A percentile compares a stretch with the other conserved stretches of the same genome.
phyloP scores from a whole-genome alignment of 768 basidiomycete species.

The Scleroderma bovista region DNA sequence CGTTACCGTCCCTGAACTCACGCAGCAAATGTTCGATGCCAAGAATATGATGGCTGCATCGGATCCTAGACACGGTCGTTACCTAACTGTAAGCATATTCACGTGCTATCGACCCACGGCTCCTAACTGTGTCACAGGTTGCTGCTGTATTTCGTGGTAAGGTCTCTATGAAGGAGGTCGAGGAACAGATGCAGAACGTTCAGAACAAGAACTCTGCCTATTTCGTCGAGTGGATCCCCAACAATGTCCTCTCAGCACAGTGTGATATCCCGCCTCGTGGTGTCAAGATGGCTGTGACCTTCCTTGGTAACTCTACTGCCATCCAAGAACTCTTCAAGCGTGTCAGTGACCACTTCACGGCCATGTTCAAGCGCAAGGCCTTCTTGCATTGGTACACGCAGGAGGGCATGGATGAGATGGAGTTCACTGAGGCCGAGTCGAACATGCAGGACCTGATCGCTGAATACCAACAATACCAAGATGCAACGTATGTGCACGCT shows the following conservation, averaged over 20 bases:
- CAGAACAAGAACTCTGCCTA: conserved; percentile 97
- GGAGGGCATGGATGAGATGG: too few relatives aligned
- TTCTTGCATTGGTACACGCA: conserved; percentile 99
- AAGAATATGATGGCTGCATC: conserved; percentile 99
- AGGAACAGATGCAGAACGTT: conserved; percentile 98
- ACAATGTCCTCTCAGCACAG: too few relatives aligned
- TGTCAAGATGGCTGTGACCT: too few relatives aligned
- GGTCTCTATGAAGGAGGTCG: conserved; percentile 99
- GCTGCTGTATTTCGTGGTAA: too few relatives aligned
- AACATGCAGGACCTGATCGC: conserved; percentile 99
- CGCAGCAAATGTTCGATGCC: conserved; percentile 99
- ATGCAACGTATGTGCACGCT: conserved; percentile 70
- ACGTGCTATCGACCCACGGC: conserved; percentile 72
- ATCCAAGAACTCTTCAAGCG: conserved; percentile 99
- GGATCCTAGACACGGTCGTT: conserved; percentile 94
- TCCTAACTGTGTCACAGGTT: too few relatives aligned
- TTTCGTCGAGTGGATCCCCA: conserved; percentile 99
- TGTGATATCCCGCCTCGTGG: too few relatives aligned
- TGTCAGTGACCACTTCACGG: conserved; percentile 96
- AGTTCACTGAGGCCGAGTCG: too few relatives aligned
- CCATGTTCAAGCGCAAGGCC: conserved; percentile 99
- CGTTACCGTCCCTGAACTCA: too few relatives aligned
- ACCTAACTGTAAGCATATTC: conserved; percentile 70
- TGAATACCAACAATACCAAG: conserved; percentile 96
- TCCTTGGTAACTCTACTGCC: too few relatives aligned